Base-by-base conservation (phyloP, 2,329 filamentous ascomycete species). In the Raffaelea albimanens region DNA sequence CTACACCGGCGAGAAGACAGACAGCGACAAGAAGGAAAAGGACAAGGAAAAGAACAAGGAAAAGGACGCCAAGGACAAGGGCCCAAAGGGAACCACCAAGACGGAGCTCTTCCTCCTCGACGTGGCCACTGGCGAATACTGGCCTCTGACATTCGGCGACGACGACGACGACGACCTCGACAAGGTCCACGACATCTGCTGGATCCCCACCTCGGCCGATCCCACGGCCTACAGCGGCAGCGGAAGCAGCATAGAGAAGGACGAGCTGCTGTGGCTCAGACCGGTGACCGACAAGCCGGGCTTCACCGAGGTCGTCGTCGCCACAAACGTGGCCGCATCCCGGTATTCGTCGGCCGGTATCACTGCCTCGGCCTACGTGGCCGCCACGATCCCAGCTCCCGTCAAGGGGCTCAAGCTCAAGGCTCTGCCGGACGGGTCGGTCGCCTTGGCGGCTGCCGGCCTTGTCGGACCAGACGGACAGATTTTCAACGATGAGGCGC, bases 41-140 rank as follows among this genome's bases (percentile, higher is more conserved):
- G n/a, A n/a, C n/a, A n/a, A n/a, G n/a, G n/a, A n/a, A n/a, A n/a
- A n/a, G n/a, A n/a, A n/a, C n/a, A n/a, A n/a, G n/a, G n/a, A n/a
- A n/a, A n/a, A n/a, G n/a, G 18, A 19, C 43, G 58, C 55, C 25
- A 55, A 57, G 14, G 56, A 52, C 43, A 45, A 36, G 19, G 16
- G 40, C 2, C 23, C 10, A 23, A 36, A 40, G 22, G 49, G 49
- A n/a, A 40, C 29, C 5, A 63, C 59, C 40, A 60, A 57, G 16
- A 62, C 60, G 18, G 61, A 66, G 46, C 54, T 67, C 40, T 57
- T 61, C 11, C 50, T 68, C 19, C 55, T 68, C 47, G 81, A 85
- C 59, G 64, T 84, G 2, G 56, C 62, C 4, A 77, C 69, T 10
- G 72, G 69, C 1, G 60, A 71, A 18, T 63, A 65, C 9, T 75